Base-by-base conservation (phyloP, 1,284 basidiomycete genomes). In the Sanghuangporus baumii region DNA sequence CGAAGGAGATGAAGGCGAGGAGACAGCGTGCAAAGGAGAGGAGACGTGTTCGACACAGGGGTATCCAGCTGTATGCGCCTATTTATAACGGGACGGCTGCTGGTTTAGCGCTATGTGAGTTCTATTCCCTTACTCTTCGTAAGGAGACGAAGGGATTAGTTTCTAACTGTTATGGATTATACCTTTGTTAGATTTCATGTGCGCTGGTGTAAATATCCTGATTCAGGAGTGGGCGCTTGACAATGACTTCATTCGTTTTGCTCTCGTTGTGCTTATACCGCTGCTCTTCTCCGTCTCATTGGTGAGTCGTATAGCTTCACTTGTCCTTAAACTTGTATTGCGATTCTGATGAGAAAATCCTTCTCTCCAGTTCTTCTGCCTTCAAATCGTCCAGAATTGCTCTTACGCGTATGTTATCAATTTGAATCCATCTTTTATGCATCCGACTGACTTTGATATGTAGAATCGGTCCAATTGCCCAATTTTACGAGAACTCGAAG, bases 31-130 rank as follows among this genome's bases (percentile, higher is more conserved):
- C 55, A n/a, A 61, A 47, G 48, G 52, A 57, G 36, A 51, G 62
- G 20, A 55, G 37, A 46, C 26, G 51, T 11, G 46, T 60, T 16
- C 41, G 41, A 16, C 54, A 64, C 59, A 34, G 62, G 7, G 58
- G 58, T 14, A 60, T 65, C 18, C 50, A 86, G 57, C 79, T 91
- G 20, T 87, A 89, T 66, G 91, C 89, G 9, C 89, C 92, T 0
- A 72, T 94, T 58, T 91, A 93, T 69, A 84, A 82, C 55, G 93
- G 93, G 23, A 70, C 93, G 8, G 88, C 87, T 40, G 82, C 80
- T 67, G 90, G 78, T 18, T 72, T 86, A 66, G 83, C 81, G n/a
- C 70, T 83, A 60, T 90, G 91, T 87, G 71, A 73, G 81, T 75
- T 14, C 55, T 37, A 60, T 81, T 0, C 78, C 94, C 23, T 68